These are phyloP conservation scores for Mariannaea elegans DNA, from an alignment of 2,329 filamentous ascomycete genomes.

Conservation along the genomic window DNA sequence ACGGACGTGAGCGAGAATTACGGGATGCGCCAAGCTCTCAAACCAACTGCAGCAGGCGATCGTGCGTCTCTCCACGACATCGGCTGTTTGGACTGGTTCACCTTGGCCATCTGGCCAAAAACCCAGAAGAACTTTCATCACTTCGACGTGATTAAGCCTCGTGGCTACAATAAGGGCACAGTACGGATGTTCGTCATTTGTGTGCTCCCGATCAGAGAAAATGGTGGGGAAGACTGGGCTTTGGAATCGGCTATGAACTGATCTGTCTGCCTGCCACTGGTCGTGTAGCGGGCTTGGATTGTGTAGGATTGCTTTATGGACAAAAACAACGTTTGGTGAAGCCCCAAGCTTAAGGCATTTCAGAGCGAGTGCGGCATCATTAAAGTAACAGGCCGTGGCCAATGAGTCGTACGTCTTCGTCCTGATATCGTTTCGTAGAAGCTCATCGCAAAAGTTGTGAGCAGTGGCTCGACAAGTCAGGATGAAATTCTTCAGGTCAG, in stretches of 20 bases:
- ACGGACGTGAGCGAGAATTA: constrained; percentile 10
- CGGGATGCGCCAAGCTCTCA: background rate
- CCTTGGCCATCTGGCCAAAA: background rate
- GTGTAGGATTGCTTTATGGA: no score
- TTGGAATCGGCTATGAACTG: background rate
- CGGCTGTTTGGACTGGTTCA: background rate
- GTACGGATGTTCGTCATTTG: no score
- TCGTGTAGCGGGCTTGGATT: background rate
- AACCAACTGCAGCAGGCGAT: background rate
- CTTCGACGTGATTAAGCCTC: constrained; percentile 1
- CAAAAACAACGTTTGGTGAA: constrained; percentile 5
- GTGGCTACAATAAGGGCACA: constrained; percentile 4
- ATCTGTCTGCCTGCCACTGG: background rate
- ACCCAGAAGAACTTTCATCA: constrained; percentile 8
- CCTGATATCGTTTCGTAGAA: constrained; percentile 1
- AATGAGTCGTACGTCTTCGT: constrained; percentile 1
- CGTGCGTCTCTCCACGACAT: background rate
- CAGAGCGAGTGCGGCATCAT: background rate
- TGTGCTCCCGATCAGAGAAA: background rate
- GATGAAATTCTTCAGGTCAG: background rate
- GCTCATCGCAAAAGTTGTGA: background rate
- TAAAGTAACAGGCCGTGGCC: background rate
- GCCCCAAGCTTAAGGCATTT: background rate
- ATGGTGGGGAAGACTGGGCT: background rate
- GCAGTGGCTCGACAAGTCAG: background rate